Evolutionary conservation across 2,329 filamentous ascomycete species (phyloP).

Genomic region (Blastomyces silverae): DNA sequence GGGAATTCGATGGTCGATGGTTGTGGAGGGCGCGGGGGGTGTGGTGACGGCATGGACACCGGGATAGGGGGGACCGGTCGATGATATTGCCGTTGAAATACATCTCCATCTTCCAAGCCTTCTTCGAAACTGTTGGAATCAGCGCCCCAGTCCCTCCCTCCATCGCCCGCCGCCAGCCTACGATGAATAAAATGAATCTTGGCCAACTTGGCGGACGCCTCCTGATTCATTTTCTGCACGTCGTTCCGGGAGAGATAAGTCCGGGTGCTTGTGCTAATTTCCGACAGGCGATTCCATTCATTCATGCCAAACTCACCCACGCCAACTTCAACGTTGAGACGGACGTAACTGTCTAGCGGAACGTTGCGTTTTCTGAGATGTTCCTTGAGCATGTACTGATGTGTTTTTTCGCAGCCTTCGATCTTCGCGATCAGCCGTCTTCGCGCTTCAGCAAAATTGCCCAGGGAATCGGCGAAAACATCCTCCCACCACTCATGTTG

Average conservation of each 20-base stretch:
- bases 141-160: conserved; percentile 30
- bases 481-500: conserved; percentile 86
- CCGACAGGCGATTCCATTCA: conserved; percentile 88
- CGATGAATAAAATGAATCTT: conserved; percentile 72
- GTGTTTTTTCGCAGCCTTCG: conserved; percentile 86
- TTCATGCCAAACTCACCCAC: conserved; percentile 99
- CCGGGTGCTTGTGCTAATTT: conserved; percentile 88
- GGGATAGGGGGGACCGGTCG: conserved; percentile 31
- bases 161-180: conserved; percentile 52
- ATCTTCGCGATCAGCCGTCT: conserved; percentile 82
- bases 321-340: conserved; percentile 92
- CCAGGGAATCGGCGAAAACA: conserved; percentile 63
- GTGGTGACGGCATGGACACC: background rate
- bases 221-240: conserved; percentile 69
- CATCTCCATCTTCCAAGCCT: conserved; percentile 8
- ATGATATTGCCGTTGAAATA: conserved; percentile 26
- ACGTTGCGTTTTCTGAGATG: conserved; percentile 71
- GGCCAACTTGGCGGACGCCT: conserved; percentile 71
- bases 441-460: conserved; percentile 85
- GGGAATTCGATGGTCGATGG: conserved; percentile 24
- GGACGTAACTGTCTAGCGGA: conserved; percentile 84
- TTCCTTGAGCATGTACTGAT: conserved; percentile 76
- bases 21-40: background rate
- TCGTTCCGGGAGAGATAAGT: conserved; percentile 68
- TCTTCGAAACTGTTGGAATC: conserved; percentile 22